phyloP scores from a whole-genome alignment of 805 yeast species.

The Monosporozyma aquatica region DNA sequence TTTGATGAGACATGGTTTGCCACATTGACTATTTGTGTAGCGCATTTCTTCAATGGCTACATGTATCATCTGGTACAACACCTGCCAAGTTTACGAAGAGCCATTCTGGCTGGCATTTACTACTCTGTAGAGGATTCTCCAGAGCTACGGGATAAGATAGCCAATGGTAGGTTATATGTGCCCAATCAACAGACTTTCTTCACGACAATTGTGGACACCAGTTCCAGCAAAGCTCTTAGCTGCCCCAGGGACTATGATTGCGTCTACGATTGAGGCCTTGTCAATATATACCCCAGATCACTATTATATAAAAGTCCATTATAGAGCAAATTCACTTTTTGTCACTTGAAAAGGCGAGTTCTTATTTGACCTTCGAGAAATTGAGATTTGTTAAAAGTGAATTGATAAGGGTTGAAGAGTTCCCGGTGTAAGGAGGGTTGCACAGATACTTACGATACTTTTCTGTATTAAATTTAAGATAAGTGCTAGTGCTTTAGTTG shows the following conservation, averaged over 20 bases:
- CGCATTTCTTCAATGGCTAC: constrained; percentile 41
- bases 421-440: no score
- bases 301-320: not conserved
- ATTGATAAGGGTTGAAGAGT: not conserved
- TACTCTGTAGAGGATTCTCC: constrained; percentile 18
- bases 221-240: not conserved
- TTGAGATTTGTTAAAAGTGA: not conserved
- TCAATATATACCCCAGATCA: no score
- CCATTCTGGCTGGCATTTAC: constrained; percentile 36
- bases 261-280: not conserved
- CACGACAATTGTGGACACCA: constrained; percentile 5
- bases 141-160: no score
- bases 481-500: not conserved
- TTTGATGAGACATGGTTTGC: constrained; percentile 37
- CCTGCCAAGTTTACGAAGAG: constrained; percentile 30
- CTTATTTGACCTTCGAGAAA: constrained; percentile 1
- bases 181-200: constrained; percentile 3
- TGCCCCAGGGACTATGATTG: constrained; percentile 2
- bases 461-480: no score
- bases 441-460: no score
- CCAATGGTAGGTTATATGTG: not conserved
- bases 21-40: constrained; percentile 32
- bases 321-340: no score
- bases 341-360: not conserved
- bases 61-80: constrained; percentile 29